Evolutionary conservation across 495 filamentous ascomycete species (phyloP).

Genomic region (Aspergillus campestris): DNA sequence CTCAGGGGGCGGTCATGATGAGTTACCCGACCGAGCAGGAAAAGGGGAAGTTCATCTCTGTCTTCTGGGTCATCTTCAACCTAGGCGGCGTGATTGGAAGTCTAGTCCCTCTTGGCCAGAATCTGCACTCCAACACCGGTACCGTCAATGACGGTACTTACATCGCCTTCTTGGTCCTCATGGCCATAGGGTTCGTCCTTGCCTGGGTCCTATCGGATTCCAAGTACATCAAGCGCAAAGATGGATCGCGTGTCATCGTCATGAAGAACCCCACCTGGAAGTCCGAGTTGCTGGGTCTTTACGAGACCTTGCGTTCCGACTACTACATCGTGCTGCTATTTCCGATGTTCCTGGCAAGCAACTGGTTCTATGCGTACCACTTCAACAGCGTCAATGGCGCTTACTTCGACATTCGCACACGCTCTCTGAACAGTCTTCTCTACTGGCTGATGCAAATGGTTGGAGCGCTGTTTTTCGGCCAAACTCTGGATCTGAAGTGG

Average conservation of each 20-base stretch:
- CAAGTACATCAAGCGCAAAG: conserved; percentile 65
- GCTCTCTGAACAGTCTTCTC: conserved; percentile 72
- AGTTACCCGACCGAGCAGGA: conserved; percentile 72
- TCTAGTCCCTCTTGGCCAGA: conserved; percentile 74
- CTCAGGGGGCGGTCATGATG: conserved; percentile 95
- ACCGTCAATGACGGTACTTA: conserved; percentile 80
- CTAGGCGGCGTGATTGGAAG: conserved; percentile 83
- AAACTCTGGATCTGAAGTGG: conserved; percentile 56
- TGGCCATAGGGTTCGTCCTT: conserved; percentile 64
- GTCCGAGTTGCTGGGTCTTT: conserved; percentile 70
- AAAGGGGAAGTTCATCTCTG: conserved; percentile 83
- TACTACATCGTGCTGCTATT: conserved; percentile 79
- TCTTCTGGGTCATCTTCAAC: conserved; percentile 97
- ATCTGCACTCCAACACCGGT: conserved; percentile 54
- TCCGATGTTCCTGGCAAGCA: conserved; percentile 64
- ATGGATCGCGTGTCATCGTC: conserved; percentile 73
- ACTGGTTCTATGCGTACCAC: conserved; percentile 46
- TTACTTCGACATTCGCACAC: conserved; percentile 74
- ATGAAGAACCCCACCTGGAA: conserved; percentile 82
- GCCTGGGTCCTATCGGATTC: conserved; percentile 69
- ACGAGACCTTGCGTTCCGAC: conserved; percentile 60
- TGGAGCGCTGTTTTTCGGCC: conserved; percentile 71
- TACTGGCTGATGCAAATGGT: conserved; percentile 89
- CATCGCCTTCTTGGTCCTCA: conserved; percentile 82
- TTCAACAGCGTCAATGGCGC: conserved; percentile 49